Evolutionary conservation across 2,329 filamentous ascomycete genomes (phyloP).

Genomic region (Nannizzia gypsea): DNA sequence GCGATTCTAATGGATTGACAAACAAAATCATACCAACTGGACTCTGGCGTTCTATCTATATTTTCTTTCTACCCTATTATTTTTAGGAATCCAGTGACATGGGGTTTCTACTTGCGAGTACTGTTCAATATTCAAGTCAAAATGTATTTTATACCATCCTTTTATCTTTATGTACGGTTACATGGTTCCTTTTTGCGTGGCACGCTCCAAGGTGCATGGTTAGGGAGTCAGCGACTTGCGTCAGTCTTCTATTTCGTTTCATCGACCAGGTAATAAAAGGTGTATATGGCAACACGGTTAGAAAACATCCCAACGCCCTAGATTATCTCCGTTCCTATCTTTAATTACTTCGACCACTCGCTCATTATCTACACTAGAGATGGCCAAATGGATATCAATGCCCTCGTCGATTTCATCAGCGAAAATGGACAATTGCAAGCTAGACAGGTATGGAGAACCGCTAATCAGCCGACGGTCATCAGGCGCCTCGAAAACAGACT

Average conservation of each 20-base stretch:
- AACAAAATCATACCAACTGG: background rate
- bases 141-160: background rate
- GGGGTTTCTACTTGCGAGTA: background rate
- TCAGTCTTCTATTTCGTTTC: no score
- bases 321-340: constrained; percentile 25
- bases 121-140: background rate
- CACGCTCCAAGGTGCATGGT: background rate
- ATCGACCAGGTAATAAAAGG: no score
- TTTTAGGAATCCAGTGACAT: background rate
- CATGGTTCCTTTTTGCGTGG: background rate
- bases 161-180: background rate
- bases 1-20: background rate
- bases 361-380: constrained; percentile 20
- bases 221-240: background rate
- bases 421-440: constrained; percentile 21
- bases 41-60: background rate
- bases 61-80: background rate
- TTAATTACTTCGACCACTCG: constrained; percentile 30
- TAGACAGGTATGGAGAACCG: background rate
- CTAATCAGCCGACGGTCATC: background rate
- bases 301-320: constrained; percentile 29
- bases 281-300: background rate
- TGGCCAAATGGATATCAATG: constrained; percentile 29
- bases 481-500: background rate
- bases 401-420: constrained; percentile 29